phyloP scores from a whole-genome alignment of 169 alveolate genomes.

The Plasmodium gaboni region DNA sequence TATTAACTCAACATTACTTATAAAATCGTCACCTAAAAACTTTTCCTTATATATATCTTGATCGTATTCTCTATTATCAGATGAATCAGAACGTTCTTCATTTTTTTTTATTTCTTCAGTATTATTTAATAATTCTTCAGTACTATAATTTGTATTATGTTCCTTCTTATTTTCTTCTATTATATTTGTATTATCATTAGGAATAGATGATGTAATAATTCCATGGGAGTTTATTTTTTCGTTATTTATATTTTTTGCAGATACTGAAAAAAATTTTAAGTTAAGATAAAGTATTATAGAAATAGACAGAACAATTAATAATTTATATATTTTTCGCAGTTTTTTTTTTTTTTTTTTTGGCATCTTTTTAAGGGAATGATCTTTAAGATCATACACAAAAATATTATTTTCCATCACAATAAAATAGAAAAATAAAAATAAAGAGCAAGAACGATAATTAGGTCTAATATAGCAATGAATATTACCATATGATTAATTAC shows the following conservation, averaged over 20 bases:
- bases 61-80: constrained; percentile 21
- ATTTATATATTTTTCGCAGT: neutral
- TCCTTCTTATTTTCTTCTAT: constrained; percentile 9
- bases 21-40: constrained; percentile 16
- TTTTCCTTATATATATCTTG: constrained; percentile 34
- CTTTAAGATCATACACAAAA: neutral
- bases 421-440: constrained; percentile 2
- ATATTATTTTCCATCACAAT: constrained; percentile 10
- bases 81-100: constrained; percentile 18
- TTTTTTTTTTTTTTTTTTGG: constrained; percentile 43
- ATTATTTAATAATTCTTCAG: neutral
- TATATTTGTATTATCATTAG: neutral
- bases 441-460: too few species aligned
- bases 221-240: neutral
- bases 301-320: constrained; percentile 30
- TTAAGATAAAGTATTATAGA: constrained; percentile 6
- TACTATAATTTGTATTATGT: neutral
- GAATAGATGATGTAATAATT: neutral
- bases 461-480: too few species aligned
- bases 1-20: constrained; percentile 7
- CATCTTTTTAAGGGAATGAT: constrained; percentile 12
- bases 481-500: too few species aligned
- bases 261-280: neutral
- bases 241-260: constrained; percentile 13
- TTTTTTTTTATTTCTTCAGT: constrained; percentile 18